Conservation (phyloP, 495 filamentous ascomycete species). For the Evansstolkia leycettana region DNA sequence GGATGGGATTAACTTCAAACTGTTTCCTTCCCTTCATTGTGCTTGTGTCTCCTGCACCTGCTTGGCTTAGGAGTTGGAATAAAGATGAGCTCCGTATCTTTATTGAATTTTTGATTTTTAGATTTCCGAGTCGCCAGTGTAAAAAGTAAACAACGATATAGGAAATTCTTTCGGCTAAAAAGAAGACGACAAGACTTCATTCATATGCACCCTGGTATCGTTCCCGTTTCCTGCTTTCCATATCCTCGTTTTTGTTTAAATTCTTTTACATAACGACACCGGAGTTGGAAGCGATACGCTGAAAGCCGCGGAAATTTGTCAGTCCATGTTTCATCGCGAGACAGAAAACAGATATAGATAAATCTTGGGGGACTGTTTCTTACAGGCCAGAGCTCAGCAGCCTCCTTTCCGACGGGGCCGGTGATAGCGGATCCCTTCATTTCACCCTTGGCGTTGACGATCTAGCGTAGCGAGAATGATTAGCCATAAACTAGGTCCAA, state of each 20-base stretch:
- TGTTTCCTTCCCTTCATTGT: no score
- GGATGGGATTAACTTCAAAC: no score
- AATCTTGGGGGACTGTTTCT: constrained; percentile 23
- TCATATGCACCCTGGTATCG: constrained; percentile 29
- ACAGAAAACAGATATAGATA: no score
- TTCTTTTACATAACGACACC: constrained; percentile 94
- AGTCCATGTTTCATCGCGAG: neutral
- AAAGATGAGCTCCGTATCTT: no score
- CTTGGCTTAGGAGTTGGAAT: no score
- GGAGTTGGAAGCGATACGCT: constrained; percentile 99
- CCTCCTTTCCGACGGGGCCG: constrained; percentile 98
- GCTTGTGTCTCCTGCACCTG: no score
- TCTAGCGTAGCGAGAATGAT: constrained; percentile 36
- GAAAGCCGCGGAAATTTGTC: constrained; percentile 1
- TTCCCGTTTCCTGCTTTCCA: constrained; percentile 14
- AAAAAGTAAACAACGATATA: constrained; percentile 15
- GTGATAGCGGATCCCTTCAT: constrained; percentile 99
- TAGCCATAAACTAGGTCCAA: no score
- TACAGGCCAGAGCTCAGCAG: constrained; percentile 98
- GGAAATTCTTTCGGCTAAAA: constrained; percentile 17
- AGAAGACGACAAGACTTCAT: constrained; percentile 18
- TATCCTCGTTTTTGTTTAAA: constrained; percentile 20
- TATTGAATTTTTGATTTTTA: constrained; percentile 1
- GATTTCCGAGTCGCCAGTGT: constrained; percentile 13
- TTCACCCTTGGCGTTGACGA: constrained; percentile 99